phyloP scores from a whole-genome alignment of 352 stramenopile species.

The Elongisporangium undulatum region DNA sequence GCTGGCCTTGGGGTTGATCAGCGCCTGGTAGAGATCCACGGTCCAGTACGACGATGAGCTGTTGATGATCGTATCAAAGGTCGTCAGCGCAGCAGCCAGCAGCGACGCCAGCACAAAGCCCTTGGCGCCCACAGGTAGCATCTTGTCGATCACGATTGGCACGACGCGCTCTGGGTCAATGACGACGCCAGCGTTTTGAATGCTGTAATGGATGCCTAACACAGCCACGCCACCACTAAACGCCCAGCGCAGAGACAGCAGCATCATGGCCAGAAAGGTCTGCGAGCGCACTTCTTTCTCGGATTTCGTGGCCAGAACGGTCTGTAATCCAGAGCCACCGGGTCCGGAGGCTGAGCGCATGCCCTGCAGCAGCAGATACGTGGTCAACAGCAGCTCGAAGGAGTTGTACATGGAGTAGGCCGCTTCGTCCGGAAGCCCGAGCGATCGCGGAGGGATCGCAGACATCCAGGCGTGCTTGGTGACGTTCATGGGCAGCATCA shows the following conservation, averaged over 20 bases:
- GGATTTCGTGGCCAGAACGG: conserved; percentile 72
- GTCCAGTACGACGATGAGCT: conserved; percentile 78
- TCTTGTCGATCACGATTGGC: conserved; percentile 71
- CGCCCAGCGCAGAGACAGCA: conserved; percentile 66
- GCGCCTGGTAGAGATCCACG: conserved; percentile 76
- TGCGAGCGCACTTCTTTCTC: conserved; percentile 75
- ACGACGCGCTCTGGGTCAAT: conserved; percentile 75
- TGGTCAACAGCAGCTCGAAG: conserved; percentile 45
- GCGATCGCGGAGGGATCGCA: conserved; percentile 23
- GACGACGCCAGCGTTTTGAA: conserved; percentile 27
- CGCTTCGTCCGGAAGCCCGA: conserved; percentile 34
- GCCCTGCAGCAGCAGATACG: conserved; percentile 57
- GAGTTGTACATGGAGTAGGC: conserved; percentile 80
- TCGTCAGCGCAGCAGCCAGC: conserved; percentile 67
- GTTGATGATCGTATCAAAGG: conserved; percentile 81
- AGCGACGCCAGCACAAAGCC: conserved; percentile 69
- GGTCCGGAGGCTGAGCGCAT: conserved; percentile 70
- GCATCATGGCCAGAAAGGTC: conserved; percentile 71
- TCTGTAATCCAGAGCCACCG: conserved; percentile 61
- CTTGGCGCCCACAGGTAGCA: conserved; percentile 56
- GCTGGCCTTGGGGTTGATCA: conserved; percentile 52
- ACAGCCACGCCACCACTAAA: conserved; percentile 72
- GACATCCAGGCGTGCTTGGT: conserved; percentile 47
- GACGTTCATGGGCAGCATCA: conserved; percentile 46
- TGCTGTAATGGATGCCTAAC: conserved; percentile 67